Evolutionary conservation across 208 protist genomes (phyloP), one percentile per base, ranked within the genome.

Genomic region (Trypanosoma vivax): DNA sequence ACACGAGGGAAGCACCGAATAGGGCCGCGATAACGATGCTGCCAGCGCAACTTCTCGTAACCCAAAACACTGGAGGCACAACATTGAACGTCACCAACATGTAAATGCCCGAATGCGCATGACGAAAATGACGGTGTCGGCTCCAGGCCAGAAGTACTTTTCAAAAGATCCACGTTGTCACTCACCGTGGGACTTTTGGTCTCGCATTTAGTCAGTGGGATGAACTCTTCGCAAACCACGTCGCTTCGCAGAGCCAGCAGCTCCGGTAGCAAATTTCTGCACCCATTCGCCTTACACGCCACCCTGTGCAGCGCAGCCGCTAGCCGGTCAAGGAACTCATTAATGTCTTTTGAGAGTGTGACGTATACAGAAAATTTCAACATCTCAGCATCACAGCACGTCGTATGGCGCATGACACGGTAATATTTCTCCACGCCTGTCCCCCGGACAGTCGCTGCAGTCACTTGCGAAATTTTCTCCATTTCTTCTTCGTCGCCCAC

Each of bases 161-260:
- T 14, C 14, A 14, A 9, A 37, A 9, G 14, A 37, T 37, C 14
- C 33, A 37, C 33, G 9, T 14, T 14, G 10, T 37, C 33, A 37
- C 14, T 37, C 10, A 37, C 27, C 7, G 18, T 34, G 21, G 50
- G 19, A 13, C 18, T 9, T 16, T 9, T 33, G n/a, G 14, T 9
- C 27, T 57, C 43, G 11, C 38, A 23, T 43, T 39, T 29, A 29
- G 31, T 10, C 1, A 42, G 27, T 28, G 70, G 73, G 51, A 87
- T 88, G 61, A 82, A 92, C 61, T 92, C 80, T 50, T 89, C 85
- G n/a, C 65, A 47, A 10, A 76, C 52, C 5, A 67, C 71, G 10
- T 28, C 46, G 35, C 79, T 70, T 24, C 80, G 73, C 37, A 88
- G 48, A 11, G 40, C 60, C 18, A 89, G 50, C 6, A 92, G 52